Conservation (phyloP, 495 filamentous ascomycete species). For the Penicilliopsis zonata region DNA sequence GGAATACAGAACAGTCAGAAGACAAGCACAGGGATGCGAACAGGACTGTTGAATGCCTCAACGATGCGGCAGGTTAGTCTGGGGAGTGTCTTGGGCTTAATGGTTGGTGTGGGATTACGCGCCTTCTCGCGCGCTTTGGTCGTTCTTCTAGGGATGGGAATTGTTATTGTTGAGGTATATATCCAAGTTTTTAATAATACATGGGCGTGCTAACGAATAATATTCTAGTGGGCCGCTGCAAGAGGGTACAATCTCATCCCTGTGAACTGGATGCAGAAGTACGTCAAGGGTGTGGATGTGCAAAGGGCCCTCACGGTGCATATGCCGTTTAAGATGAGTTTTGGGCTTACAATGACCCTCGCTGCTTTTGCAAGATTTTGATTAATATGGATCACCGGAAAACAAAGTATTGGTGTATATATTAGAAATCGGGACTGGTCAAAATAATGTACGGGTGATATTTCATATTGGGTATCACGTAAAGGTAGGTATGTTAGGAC, state of each 20-base stretch:
- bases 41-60: slow-evolving; percentile 25
- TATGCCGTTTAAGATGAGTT: slow-evolving; percentile 66
- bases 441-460: too few species aligned
- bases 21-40: slow-evolving; percentile 2
- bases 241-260: slow-evolving; percentile 66
- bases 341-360: slow-evolving; percentile 64
- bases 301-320: slow-evolving; percentile 49
- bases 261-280: slow-evolving; percentile 43
- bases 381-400: neutral
- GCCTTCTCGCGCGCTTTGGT: slow-evolving; percentile 67
- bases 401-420: neutral
- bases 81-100: slow-evolving; percentile 58
- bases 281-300: slow-evolving; percentile 45
- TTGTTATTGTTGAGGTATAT: slow-evolving; percentile 61
- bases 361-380: slow-evolving; percentile 55
- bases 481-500: too few species aligned
- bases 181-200: too few species aligned
- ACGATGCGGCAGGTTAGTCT: slow-evolving; percentile 55
- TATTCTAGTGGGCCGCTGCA: slow-evolving; percentile 49
- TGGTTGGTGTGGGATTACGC: slow-evolving; percentile 56
- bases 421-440: too few species aligned
- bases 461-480: too few species aligned
- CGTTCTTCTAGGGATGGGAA: slow-evolving; percentile 55
- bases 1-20: neutral
- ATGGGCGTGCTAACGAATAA: too few species aligned